Evolutionary conservation across 2,329 filamentous ascomycete species (phyloP).

Genomic region (Botrytis byssoidea): DNA sequence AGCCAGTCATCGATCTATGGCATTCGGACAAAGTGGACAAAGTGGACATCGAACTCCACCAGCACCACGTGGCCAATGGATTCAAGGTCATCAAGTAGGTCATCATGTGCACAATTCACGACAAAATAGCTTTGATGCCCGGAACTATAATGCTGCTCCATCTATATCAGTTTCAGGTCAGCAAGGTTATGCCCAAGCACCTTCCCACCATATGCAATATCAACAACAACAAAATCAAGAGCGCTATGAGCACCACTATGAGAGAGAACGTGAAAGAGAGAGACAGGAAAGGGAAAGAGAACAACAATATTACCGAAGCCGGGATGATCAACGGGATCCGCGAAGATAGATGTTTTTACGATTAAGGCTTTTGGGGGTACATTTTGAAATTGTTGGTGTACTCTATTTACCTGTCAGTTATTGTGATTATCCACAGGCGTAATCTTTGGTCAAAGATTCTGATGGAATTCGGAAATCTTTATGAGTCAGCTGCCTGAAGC

Average conservation of each 20-base stretch:
- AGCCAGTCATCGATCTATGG: constrained; percentile 34
- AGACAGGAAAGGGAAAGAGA: constrained; percentile 16
- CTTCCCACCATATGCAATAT: constrained; percentile 31
- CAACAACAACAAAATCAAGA: constrained; percentile 25
- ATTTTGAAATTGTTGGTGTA: neutral
- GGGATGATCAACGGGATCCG: constrained; percentile 2
- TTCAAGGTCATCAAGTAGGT: constrained; percentile 28
- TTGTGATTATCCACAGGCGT: neutral
- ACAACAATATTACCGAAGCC: constrained; percentile 11
- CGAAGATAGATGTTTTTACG: neutral
- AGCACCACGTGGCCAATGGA: constrained; percentile 32
- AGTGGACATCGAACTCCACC: constrained; percentile 32
- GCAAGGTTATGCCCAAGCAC: constrained; percentile 29
- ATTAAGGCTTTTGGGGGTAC: neutral
- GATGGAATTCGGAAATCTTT: neutral
- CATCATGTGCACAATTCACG: constrained; percentile 35
- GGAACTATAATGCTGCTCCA: constrained; percentile 28
- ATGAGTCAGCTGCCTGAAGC: neutral
- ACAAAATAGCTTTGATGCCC: constrained; percentile 37
- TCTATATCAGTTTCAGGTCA: constrained; percentile 31
- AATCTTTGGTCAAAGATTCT: neutral
- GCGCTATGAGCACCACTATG: constrained; percentile 17
- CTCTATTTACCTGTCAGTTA: neutral
- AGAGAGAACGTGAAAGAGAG: constrained; percentile 12
- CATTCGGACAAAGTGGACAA: constrained; percentile 35